Percentiles rank a stretch among this genome's conserved stretches.
phyloP scores from a whole-genome alignment of 164 flowering plant genomes.

The Paratinospora sagittata region DNA sequence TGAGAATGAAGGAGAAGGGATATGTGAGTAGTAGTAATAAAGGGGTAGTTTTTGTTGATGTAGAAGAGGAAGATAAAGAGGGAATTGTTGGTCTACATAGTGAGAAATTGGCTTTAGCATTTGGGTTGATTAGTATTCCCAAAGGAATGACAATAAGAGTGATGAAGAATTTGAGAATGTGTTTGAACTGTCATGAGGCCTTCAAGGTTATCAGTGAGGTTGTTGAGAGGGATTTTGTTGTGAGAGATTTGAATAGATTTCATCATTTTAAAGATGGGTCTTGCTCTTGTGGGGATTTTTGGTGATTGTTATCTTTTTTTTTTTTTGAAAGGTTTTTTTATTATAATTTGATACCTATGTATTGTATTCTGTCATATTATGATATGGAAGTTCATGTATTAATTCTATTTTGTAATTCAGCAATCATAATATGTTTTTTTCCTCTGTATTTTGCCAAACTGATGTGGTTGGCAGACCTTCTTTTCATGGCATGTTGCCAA shows the following conservation, averaged over 20 bases:
- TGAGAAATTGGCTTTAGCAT: constrained; percentile 63
- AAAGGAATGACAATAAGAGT: constrained; percentile 47
- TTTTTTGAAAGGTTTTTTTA: neutral
- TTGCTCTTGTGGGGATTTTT: constrained; percentile 54
- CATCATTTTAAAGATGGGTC: constrained; percentile 53
- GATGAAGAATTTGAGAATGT: constrained; percentile 72
- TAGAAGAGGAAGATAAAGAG: constrained; percentile 60
- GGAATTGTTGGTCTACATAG: constrained; percentile 48
- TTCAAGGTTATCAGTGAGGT: constrained; percentile 55
- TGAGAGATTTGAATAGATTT: constrained; percentile 68
- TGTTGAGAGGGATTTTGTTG: constrained; percentile 46
- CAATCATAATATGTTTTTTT: neutral
- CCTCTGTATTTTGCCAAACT: neutral
- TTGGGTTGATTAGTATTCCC: constrained; percentile 49
- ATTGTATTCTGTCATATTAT: neutral
- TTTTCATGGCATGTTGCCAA: too few relatives aligned
- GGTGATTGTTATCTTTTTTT: constrained; percentile 28
- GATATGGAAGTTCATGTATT: neutral
- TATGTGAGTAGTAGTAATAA: constrained; percentile 29
- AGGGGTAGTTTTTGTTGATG: constrained; percentile 47
- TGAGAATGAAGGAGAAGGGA: constrained; percentile 50
- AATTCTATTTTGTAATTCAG: neutral
- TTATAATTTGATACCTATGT: neutral
- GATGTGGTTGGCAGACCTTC: too few relatives aligned
- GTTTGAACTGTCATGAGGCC: constrained; percentile 56